Evolutionary conservation across 2,329 filamentous ascomycete species (phyloP).

Genomic region (Mollisiaceae sp.): DNA sequence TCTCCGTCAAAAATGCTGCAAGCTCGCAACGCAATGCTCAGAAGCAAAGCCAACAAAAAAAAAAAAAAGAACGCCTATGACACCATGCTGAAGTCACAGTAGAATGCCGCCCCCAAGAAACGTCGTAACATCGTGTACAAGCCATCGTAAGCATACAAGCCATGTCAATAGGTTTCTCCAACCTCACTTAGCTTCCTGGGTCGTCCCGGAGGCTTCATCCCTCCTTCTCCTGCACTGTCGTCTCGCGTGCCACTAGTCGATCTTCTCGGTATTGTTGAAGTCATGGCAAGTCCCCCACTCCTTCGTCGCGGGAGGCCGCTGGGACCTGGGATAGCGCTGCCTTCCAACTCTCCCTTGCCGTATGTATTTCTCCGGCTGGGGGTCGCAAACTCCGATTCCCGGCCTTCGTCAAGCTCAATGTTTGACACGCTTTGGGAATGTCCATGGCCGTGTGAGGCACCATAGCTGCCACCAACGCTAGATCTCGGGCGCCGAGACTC

Average conservation of each 20-base stretch:
- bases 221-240: slow-evolving; percentile 30
- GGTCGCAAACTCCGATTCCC: slow-evolving; percentile 45
- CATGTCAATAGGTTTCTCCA: slow-evolving; percentile 59
- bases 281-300: slow-evolving; percentile 49
- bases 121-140: slow-evolving; percentile 32
- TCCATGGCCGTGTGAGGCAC: slow-evolving; percentile 39
- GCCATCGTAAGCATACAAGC: slow-evolving; percentile 14
- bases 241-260: slow-evolving; percentile 38
- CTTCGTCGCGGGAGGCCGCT: slow-evolving; percentile 54
- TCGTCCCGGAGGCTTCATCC: slow-evolving; percentile 37
- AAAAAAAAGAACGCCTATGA: slow-evolving; percentile 20
- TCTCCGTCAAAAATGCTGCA: slow-evolving; percentile 20
- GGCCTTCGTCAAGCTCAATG: slow-evolving; percentile 39
- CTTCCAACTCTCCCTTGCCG: slow-evolving; percentile 47
- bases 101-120: slow-evolving; percentile 9
- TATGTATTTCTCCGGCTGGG: slow-evolving; percentile 52
- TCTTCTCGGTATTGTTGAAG: slow-evolving; percentile 30
- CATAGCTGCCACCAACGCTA: slow-evolving; percentile 41
- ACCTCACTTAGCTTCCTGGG: slow-evolving; percentile 57
- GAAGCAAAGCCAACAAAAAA: no score
- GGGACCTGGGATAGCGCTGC: slow-evolving; percentile 55
- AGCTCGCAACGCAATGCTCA: slow-evolving; percentile 18
- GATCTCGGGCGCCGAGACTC: slow-evolving; percentile 42
- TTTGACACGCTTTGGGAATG: slow-evolving; percentile 44
- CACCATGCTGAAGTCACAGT: slow-evolving; percentile 32